Evolutionary conservation across 164 flowering plant genomes (phyloP).

Genomic region (Pachysandra terminalis): DNA sequence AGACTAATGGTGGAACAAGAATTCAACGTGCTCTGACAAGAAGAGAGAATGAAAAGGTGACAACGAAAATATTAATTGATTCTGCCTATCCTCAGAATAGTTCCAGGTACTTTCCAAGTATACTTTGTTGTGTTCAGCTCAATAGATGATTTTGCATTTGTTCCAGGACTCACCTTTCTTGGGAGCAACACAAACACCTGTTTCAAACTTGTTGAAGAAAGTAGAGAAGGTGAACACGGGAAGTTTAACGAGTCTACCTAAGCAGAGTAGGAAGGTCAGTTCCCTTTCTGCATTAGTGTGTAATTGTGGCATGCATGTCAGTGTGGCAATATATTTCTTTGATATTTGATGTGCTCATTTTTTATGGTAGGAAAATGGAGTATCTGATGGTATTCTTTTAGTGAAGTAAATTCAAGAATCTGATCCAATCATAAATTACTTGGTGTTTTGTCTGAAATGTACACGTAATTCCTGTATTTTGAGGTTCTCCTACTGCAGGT

Average conservation of each 20-base stretch:
- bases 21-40: slow-evolving; percentile 26
- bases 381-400: background rate
- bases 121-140: background rate
- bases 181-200: slow-evolving; percentile 52
- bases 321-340: background rate
- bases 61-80: background rate
- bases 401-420: background rate
- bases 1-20: slow-evolving; percentile 39
- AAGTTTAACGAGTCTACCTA: slow-evolving; percentile 45
- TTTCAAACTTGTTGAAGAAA: slow-evolving; percentile 56
- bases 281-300: slow-evolving; percentile 2
- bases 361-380: background rate
- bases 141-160: slow-evolving; percentile 7
- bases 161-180: slow-evolving; percentile 46
- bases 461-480: background rate
- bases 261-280: slow-evolving; percentile 80
- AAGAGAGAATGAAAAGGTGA: slow-evolving; percentile 40
- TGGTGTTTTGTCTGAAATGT: background rate
- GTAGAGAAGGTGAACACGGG: slow-evolving; percentile 53
- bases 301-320: background rate
- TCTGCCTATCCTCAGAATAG: background rate
- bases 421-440: background rate
- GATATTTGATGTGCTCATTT: background rate
- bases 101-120: background rate
- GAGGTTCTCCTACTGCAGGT: slow-evolving; percentile 44